Evolutionary conservation across 2,329 filamentous ascomycete genomes (phyloP).

Genomic region (Pseudogymnoascus sp.): DNA sequence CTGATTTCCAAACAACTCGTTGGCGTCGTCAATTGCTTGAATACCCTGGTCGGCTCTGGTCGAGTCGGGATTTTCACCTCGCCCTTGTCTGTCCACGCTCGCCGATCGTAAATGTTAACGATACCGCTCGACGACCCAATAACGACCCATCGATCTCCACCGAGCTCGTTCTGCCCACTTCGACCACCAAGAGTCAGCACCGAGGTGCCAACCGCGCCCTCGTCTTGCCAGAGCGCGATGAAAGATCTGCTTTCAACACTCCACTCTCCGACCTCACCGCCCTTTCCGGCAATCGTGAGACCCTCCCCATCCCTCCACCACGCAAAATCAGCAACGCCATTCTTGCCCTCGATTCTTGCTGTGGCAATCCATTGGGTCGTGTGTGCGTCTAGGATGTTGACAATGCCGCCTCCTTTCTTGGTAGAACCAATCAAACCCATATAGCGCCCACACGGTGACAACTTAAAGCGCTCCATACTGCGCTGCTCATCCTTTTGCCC

Average conservation of each 20-base stretch:
- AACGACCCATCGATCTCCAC: constrained; percentile 81
- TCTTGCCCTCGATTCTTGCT: constrained; percentile 69
- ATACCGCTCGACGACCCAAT: constrained; percentile 81
- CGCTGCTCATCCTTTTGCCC: constrained; percentile 75
- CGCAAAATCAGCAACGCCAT: constrained; percentile 80
- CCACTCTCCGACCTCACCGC: constrained; percentile 88
- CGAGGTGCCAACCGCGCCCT: constrained; percentile 79
- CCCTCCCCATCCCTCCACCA: constrained; percentile 88
- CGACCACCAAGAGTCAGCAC: constrained; percentile 70
- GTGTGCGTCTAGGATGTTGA: constrained; percentile 73
- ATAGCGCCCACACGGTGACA: constrained; percentile 78
- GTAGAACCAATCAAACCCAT: constrained; percentile 75
- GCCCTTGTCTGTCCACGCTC: constrained; percentile 30
- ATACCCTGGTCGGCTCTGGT: constrained; percentile 62
- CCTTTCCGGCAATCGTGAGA: constrained; percentile 73
- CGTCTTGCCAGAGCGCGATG: constrained; percentile 77
- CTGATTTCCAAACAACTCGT: constrained; percentile 74
- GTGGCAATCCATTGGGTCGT: constrained; percentile 85
- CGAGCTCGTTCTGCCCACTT: constrained; percentile 51
- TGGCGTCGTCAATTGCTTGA: constrained; percentile 84
- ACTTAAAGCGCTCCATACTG: constrained; percentile 82
- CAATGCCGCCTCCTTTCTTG: constrained; percentile 75
- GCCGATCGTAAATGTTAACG: constrained; percentile 86
- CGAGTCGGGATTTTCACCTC: constrained; percentile 49
- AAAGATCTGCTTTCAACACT: constrained; percentile 60